Evolutionary conservation across 2,329 filamentous ascomycete genomes (phyloP), one percentile per base, ranked within the genome.

Genomic region (Ramichloridium luteum): DNA sequence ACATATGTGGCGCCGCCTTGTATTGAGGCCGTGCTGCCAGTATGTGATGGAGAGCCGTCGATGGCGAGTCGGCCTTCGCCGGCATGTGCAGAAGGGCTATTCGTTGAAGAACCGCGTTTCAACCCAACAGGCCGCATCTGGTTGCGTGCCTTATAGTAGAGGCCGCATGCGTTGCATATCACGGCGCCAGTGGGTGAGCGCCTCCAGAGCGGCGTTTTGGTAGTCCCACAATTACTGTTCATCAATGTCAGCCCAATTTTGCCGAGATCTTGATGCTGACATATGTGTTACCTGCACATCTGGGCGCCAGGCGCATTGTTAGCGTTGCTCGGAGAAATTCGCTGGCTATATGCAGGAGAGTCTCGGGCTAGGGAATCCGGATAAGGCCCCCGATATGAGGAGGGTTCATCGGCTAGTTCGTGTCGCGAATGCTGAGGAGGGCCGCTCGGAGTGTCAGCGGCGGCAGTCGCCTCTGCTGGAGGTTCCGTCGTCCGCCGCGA

Each of bases 101-200:
- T n/a, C 16, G 53, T 42, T 31, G 59, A 55, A 16, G 74, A 69
- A 8, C 80, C 74, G 39, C 85, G 79, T 60, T 93, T 94, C 36
- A 94, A 64, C 48, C 85, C 93, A 5, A 84, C 90, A 10, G 90
- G 90, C 30, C 90, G 75, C 46, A 83, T 76, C 40, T 88, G 80
- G 54, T 96, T 96, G 44, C 90, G 75, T 6, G 88, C 86, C 57
- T 96, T 96, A 40, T 83, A 67, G 56, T 98, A 98, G 11, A 98
- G 68, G 25, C 90, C 90, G 52, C 90, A 98, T 4, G 90, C 90
- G 59, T 98, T 98, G 62, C 90, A 98, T 38, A 98, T 96, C 16
- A 85, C 94, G 33, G 84, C 80, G 16, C 90, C 90, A 48, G 86
- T 77, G 0, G 88, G 88, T 11, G 88, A 93, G 50, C 90, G 74